Evolutionary conservation across 1,284 basidiomycete species (phyloP), one percentile per base, ranked within the genome.

Genomic region (Afroboletus lepidellus): DNA sequence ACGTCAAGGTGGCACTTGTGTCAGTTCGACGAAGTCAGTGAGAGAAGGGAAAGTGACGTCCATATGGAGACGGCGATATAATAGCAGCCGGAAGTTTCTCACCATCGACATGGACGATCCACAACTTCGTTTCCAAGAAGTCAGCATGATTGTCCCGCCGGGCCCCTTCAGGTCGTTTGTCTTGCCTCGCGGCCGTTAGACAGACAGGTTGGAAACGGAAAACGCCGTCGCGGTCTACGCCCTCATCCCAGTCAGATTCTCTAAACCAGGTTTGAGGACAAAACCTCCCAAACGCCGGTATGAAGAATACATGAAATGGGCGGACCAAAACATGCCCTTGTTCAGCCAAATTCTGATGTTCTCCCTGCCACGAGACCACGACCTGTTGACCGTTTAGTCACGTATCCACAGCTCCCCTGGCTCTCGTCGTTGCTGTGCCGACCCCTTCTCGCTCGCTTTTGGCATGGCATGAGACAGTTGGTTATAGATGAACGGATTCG

Each of bases 241-340:
- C 12, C 27, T 29, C 27, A 30, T 30, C 11, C 5, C 21, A 8
- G 37, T 5, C 37, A 36, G 34, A 20, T 9, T 20, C 12, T 9
- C 23, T 16, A 41, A 25, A 8, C 5, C 3, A 7, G 7, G 8
- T 27, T 9, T 20, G 16, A 16, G 20, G 7, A 43, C 29, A 43
- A 15, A 3, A 5, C 56, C 60, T 39, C 33, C 24, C 50, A 60
- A 63, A 42, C 46, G 16, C 62, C 62, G 62, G 51, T 5, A 64
- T 61, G 48, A 61, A 63, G 32, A 25, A 30, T 9, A 25, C 32
- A 49, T n/a, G 43, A 46, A 50, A 12, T 45, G 52, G 47, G 42
- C 39, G 46, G 55, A 12, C 29, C n/a, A 33, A 53, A 48, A 23
- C 33, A 37, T 45, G 23, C 41, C 56, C 61, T 21, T 30, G 42